Percentiles rank a stretch among this genome's conserved stretches.
phyloP scores from a whole-genome alignment of 495 filamentous ascomycete species.

The Lentithecium fluviatile region DNA sequence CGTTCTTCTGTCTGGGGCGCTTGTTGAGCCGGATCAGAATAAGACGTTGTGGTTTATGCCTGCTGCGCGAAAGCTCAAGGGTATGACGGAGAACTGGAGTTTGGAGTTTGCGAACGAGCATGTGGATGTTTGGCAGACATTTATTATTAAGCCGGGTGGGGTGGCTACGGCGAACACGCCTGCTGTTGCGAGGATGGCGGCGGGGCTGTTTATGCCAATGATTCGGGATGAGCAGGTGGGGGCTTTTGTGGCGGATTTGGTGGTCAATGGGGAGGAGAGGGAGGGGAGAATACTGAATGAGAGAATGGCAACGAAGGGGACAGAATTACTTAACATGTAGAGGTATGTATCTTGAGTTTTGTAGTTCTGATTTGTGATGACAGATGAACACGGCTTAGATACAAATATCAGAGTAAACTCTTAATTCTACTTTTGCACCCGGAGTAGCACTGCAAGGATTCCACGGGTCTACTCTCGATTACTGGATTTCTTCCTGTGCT shows the following conservation, averaged over 20 bases:
- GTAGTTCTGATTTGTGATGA: too few relatives aligned
- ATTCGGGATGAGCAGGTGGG: background rate
- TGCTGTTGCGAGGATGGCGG: background rate
- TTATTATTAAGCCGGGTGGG: background rate
- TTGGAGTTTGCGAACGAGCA: background rate
- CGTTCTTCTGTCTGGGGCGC: background rate
- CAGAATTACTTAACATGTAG: too few relatives aligned
- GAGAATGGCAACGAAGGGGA: background rate
- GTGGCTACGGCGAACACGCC: background rate
- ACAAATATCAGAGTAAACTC: too few relatives aligned
- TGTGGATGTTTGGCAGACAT: background rate
- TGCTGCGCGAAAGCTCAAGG: background rate
- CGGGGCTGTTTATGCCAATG: background rate
- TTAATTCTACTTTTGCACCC: too few relatives aligned
- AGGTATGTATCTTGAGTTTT: too few relatives aligned
- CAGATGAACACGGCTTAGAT: too few relatives aligned
- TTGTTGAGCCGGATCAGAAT: background rate
- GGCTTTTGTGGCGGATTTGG: constrained; percentile 1
- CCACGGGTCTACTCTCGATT: too few relatives aligned
- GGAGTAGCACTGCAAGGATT: too few relatives aligned
- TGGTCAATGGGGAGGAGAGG: background rate
- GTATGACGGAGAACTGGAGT: background rate
- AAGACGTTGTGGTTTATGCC: background rate
- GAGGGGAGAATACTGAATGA: background rate
- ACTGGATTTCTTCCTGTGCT: too few relatives aligned